Percentiles rank a stretch among this genome's conserved stretches.
These are phyloP conservation scores for Warburgia ugandensis DNA, from an alignment of 164 flowering plant genomes.

Conservation along the genomic window DNA sequence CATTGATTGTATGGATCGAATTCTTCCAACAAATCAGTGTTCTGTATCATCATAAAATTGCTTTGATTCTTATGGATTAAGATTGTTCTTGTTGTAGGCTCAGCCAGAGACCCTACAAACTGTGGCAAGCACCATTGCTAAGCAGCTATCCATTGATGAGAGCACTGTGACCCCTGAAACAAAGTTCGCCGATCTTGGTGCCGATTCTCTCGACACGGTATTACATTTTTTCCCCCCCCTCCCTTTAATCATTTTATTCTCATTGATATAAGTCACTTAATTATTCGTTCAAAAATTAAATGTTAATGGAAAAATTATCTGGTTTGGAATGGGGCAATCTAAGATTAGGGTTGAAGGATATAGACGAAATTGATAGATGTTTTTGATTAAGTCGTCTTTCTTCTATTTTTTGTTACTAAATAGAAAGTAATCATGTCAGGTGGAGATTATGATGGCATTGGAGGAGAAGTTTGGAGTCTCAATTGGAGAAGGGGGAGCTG, in stretches of 20 bases:
- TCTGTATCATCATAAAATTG: too few species aligned
- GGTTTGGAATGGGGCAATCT: too few species aligned
- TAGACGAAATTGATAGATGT: too few species aligned
- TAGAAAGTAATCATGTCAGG: constrained; percentile 8
- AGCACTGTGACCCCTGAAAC: constrained; percentile 37
- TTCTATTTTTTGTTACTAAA: not conserved
- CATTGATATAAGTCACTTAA: not conserved
- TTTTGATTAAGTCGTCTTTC: too few species aligned
- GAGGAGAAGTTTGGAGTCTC: constrained; percentile 59
- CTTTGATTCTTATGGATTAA: not conserved
- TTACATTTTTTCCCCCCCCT: not conserved
- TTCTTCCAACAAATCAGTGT: too few species aligned
- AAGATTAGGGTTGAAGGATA: too few species aligned
- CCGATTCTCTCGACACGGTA: constrained; percentile 57
- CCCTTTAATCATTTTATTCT: not conserved
- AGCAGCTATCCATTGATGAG: constrained; percentile 46
- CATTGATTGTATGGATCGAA: too few species aligned
- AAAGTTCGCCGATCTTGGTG: constrained; percentile 59
- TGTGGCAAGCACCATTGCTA: constrained; percentile 46
- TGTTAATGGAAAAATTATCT: not conserved
- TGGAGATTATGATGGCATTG: constrained; percentile 54
- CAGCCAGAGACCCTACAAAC: constrained; percentile 40
- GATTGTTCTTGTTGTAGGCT: constrained; percentile 24
- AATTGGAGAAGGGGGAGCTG: constrained; percentile 52
- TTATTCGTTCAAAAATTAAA: not conserved